Conservation (phyloP, 1,284 basidiomycete species). For the Albatrellus sp. region DNA sequence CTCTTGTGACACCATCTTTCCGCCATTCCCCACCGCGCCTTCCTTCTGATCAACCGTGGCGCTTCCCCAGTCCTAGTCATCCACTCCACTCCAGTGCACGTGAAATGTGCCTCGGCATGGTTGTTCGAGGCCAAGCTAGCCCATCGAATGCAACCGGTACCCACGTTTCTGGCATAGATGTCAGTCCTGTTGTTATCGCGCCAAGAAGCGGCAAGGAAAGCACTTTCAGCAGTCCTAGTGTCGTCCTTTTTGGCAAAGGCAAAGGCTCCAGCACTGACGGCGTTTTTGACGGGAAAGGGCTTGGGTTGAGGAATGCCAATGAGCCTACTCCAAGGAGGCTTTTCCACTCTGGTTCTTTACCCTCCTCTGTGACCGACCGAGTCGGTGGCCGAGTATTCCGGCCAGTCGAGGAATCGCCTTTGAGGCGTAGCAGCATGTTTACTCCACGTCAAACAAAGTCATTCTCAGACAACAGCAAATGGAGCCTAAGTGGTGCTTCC, state of each 20-base stretch:
- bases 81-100: conserved; percentile 49
- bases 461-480: conserved; percentile 9
- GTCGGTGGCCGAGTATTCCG: conserved; percentile 12
- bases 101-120: conserved; percentile 51
- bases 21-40: conserved; percentile 59
- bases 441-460: conserved; percentile 7
- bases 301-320: conserved; percentile 4
- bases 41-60: conserved; percentile 66
- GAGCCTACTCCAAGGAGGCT: conserved; percentile 18
- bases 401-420: conserved; percentile 15
- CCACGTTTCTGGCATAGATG: conserved; percentile 14
- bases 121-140: conserved; percentile 31
- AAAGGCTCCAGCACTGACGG: conserved; percentile 7
- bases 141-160: conserved; percentile 21
- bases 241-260: conserved; percentile 10
- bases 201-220: conserved; percentile 19
- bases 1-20: conserved; percentile 57
- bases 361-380: conserved; percentile 16
- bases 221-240: conserved; percentile 19
- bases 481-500: conserved; percentile 10
- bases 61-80: conserved; percentile 59
- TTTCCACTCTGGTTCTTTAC: conserved; percentile 15
- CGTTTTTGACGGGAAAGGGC: conserved; percentile 9
- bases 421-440: conserved; percentile 7
- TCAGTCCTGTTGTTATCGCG: conserved; percentile 20